A percentile compares a stretch with the other conserved stretches of the same genome.
These are phyloP conservation scores for Bondarzewia mesenterica DNA, from an alignment of 1,284 basidiomycete species.

Conservation along the genomic window DNA sequence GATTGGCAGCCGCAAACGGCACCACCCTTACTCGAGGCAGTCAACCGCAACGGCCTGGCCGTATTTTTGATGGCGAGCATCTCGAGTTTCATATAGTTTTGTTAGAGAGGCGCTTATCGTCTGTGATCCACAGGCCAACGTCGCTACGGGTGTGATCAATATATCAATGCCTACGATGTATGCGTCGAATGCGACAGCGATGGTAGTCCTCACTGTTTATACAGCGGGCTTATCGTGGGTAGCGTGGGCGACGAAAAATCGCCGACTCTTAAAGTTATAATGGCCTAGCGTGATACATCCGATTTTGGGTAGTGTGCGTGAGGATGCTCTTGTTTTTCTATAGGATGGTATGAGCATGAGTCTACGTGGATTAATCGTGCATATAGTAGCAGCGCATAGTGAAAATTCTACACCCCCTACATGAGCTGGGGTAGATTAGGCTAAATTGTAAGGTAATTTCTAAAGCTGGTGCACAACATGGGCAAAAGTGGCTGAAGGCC, in stretches of 20 bases:
- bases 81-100: neutral
- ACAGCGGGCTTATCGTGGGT: constrained; percentile 45
- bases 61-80: constrained; percentile 76
- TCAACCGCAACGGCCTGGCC: constrained; percentile 76
- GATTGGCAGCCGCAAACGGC: constrained; percentile 17
- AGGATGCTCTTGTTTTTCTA: too few species aligned
- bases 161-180: constrained; percentile 82
- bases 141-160: constrained; percentile 84
- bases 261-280: constrained; percentile 25
- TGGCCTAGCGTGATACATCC: too few species aligned
- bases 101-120: neutral
- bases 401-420: too few species aligned
- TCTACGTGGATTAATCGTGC: too few species aligned
- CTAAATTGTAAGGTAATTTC: too few species aligned
- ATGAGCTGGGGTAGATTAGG: too few species aligned
- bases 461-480: too few species aligned
- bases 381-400: too few species aligned
- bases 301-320: too few species aligned
- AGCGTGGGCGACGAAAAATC: constrained; percentile 46
- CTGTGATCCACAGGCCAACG: constrained; percentile 58
- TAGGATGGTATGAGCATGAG: too few species aligned
- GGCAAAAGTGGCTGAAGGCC: too few species aligned
- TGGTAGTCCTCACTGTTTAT: constrained; percentile 65
- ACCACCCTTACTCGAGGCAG: constrained; percentile 65
- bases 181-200: constrained; percentile 43